Evolutionary conservation across 176 grass and related monocot species (phyloP), one percentile per base, ranked within the genome.

Genomic region (Pharus latifolius): DNA sequence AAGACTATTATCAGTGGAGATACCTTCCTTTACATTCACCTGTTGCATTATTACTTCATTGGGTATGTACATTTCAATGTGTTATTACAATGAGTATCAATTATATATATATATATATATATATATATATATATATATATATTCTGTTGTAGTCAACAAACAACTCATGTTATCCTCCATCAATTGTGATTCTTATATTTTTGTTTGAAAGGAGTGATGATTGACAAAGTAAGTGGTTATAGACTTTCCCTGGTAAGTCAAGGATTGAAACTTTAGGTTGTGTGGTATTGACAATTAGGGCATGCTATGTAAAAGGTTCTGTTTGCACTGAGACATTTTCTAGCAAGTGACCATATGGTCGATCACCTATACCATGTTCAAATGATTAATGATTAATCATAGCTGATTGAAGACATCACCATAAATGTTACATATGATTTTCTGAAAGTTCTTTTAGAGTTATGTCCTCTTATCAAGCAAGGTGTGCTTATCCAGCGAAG

Each of bases 1-100:
- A 93, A 63, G 89, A 88, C n/a, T 98, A 98, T 73, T 98, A 91
- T 49, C 42, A 65, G 33, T 98, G 94, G 94, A 92, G 94, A 67
- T 79, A 40, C 62, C 89, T 98, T 80, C 89, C 94, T 19, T 63
- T 93, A 32, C 49, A 91, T 85, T 98, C 94, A 56, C 94, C 94
- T 27, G 84, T 88, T 59, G 86, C 89, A 54, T 4, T 98, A 73
- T 65, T 98, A 69, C 81, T 93, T 80, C 94, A 98, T 67, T 98
- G 87, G 94, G 94, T 93, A 85, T 77, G 78, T 47, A 20, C 27
- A 18, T 15, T 65, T 10, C 35, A 60, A 38, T 17, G 27, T 56
- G 24, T 41, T 51, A 42, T 59, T 4, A 25, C 11, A 19, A 31
- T 20, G 2, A 42, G 10, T 67, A 46, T 42, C 44, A 23, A 33